These are phyloP conservation scores for Phytopythium montanum DNA, from an alignment of 352 stramenopile genomes.

Conservation along the genomic window DNA sequence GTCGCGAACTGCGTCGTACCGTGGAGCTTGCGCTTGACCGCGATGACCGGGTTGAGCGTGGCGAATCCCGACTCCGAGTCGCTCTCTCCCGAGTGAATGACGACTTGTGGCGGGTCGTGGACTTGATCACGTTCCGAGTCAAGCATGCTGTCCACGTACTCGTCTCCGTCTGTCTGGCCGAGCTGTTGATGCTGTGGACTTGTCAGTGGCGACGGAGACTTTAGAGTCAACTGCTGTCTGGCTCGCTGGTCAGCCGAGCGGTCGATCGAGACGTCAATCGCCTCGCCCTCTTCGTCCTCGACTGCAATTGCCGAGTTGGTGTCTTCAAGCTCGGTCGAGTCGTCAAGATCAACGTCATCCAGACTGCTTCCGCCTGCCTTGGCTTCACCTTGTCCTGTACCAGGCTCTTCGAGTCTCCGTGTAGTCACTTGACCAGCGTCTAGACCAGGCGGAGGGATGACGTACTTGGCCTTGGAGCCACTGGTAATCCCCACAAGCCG, in stretches of 20 bases:
- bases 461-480: constrained; percentile 4
- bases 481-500: constrained; percentile 15
- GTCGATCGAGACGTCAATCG: constrained; percentile 46
- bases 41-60: constrained; percentile 66
- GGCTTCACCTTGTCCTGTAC: not conserved
- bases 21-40: constrained; percentile 1
- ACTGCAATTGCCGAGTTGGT: not conserved
- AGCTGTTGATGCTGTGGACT: not conserved
- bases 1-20: constrained; percentile 13
- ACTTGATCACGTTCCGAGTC: not conserved
- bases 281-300: constrained; percentile 13
- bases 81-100: constrained; percentile 73
- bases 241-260: not conserved
- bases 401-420: not conserved
- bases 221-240: not conserved
- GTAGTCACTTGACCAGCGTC: not conserved
- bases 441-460: not conserved
- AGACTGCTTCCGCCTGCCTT: not conserved
- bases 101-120: constrained; percentile 36
- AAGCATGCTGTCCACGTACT: not conserved
- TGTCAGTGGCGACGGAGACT: not conserved
- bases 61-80: constrained; percentile 57
- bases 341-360: constrained; percentile 3
- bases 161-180: not conserved
- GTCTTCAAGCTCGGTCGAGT: not conserved